A percentile compares a stretch with the other conserved stretches of the same genome.
phyloP scores from a whole-genome alignment of 1,284 basidiomycete species.

The Macrocystidia cucumis region DNA sequence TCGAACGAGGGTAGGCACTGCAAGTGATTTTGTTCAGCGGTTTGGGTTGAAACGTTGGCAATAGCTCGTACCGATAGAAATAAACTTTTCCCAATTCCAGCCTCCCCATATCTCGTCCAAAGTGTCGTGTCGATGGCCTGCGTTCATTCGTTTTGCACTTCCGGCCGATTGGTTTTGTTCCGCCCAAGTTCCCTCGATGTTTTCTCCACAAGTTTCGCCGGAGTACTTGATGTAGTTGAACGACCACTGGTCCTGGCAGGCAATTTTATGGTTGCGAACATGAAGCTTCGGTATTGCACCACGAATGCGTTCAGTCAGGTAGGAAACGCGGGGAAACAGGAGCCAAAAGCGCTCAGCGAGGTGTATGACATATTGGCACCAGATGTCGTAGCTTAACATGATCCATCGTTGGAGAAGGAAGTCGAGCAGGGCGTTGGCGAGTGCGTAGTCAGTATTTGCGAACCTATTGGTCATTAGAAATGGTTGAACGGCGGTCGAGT shows the following conservation, averaged over 20 bases:
- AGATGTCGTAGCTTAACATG: slow-evolving; percentile 17
- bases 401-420: slow-evolving; percentile 10
- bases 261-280: slow-evolving; percentile 12
- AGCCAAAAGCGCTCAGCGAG: slow-evolving; percentile 8
- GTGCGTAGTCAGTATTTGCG: slow-evolving; percentile 11
- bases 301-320: slow-evolving; percentile 8
- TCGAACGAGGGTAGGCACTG: background rate
- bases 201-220: slow-evolving; percentile 13
- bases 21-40: slow-evolving; percentile 6
- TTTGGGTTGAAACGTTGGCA: slow-evolving; percentile 4
- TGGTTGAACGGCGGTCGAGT: background rate
- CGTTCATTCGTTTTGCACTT: slow-evolving; percentile 16
- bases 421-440: slow-evolving; percentile 9
- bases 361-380: slow-evolving; percentile 14
- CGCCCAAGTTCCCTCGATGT: slow-evolving; percentile 16
- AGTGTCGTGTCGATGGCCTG: slow-evolving; percentile 16
- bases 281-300: slow-evolving; percentile 18
- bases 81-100: slow-evolving; percentile 17
- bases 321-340: slow-evolving; percentile 6
- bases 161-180: slow-evolving; percentile 16
- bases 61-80: slow-evolving; percentile 1
- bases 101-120: slow-evolving; percentile 14
- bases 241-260: slow-evolving; percentile 12
- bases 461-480: slow-evolving; percentile 4
- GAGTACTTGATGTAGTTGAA: slow-evolving; percentile 14